Base-by-base conservation (phyloP, 495 filamentous ascomycete genomes). In the Hypoxylon rickii region DNA sequence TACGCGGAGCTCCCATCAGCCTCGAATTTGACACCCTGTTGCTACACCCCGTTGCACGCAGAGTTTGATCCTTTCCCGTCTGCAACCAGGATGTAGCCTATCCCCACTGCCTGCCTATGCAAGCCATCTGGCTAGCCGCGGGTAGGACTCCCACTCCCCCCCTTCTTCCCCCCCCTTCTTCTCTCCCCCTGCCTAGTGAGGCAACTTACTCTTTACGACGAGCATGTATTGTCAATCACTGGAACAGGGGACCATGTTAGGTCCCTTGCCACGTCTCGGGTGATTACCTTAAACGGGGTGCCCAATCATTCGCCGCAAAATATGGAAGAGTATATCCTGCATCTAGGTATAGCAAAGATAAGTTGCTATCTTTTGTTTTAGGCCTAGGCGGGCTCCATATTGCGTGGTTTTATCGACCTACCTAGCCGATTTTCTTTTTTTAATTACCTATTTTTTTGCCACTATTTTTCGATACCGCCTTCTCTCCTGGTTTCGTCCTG, bases 151-250 rank as follows among this genome's bases (percentile, higher is more conserved):
- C 24, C 32, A 40, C 38, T 20, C 44, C 51, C 45, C 36, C 40
- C 42, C n/a, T n/a, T n/a, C n/a, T n/a, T n/a, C n/a, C n/a, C 46
- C 52, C 55, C 51, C 43, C 61, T 37, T 41, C 36, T n/a, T 31
- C 58, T 45, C 52, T 51, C 55, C 44, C 56, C 44, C 41, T 41
- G 13, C 43, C 58, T 34, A 48, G 51, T 69, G 58, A 61, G 66
- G 66, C 66, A 55, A 69, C 63, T 55, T 64, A 41, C 63, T 50
- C 34, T 64, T 66, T 60, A 57, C 56, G 44, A 69, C 66, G 58
- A 63, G 66, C 66, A 69, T 69, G 64, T 61, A 58, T 20, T 51
- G 59, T 58, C 59, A 65, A 69, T 69, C 66, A 69, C 66, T 69
- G 66, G 66, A 69, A 66, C 66, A 63, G 55, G 59, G 64, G 55